A percentile compares a stretch with the other conserved stretches of the same genome.
phyloP scores from a whole-genome alignment of 179 eudicot species.

The Monotropa hypopitys region DNA sequence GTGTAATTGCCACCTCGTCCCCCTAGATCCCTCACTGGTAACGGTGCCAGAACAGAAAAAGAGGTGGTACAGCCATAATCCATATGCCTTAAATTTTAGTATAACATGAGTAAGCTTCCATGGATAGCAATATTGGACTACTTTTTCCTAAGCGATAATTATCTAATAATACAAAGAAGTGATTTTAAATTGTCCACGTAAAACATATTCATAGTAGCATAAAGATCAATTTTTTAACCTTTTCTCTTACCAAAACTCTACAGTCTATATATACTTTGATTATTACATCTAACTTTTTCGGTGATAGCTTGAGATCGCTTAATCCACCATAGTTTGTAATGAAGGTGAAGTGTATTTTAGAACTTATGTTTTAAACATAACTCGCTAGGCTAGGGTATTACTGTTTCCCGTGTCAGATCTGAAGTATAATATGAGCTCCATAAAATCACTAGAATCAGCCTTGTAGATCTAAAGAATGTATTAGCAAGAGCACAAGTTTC shows the following conservation, averaged over 20 bases:
- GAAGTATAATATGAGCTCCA: background rate
- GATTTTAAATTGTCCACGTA: too few relatives aligned
- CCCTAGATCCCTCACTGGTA: too few relatives aligned
- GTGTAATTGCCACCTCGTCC: too few relatives aligned
- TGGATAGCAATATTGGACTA: background rate
- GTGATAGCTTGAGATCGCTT: background rate
- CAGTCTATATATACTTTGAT: too few relatives aligned
- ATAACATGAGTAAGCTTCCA: background rate
- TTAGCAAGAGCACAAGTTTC: background rate
- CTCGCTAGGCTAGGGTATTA: background rate
- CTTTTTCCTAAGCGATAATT: background rate
- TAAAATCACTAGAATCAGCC: background rate
- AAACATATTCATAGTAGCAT: background rate
- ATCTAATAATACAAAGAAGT: background rate
- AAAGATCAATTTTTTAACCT: background rate
- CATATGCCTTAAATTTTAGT: background rate
- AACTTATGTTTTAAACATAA: background rate
- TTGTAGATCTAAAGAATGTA: background rate
- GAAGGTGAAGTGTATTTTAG: background rate
- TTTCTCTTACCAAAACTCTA: background rate
- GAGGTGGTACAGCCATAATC: background rate
- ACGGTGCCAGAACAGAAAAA: too few relatives aligned
- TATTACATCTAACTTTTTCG: too few relatives aligned
- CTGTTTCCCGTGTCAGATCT: background rate
- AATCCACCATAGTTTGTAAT: background rate